Evolutionary conservation across 192 early-diverging fungal genomes (phyloP).

Genomic region (Backusella tuberculispora): DNA sequence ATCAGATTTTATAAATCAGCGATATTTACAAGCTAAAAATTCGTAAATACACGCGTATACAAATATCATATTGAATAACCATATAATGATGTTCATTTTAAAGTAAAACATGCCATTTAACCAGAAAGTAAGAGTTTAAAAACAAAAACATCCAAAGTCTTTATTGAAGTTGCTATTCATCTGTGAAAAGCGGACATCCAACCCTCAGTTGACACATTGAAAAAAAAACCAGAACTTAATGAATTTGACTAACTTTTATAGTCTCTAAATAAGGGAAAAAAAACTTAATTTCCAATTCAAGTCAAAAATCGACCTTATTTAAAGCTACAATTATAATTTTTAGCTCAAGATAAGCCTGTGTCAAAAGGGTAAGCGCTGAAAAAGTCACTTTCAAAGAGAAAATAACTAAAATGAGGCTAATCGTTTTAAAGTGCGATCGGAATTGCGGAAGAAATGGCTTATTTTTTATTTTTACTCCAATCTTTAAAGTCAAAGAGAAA

Average conservation of each 20-base stretch:
- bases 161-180: not conserved
- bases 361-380: not conserved
- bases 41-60: not conserved
- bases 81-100: not conserved
- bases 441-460: not conserved
- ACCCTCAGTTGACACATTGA: not conserved
- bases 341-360: not conserved
- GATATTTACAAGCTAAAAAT: not conserved
- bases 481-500: constrained; percentile 3
- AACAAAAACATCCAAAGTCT: not conserved
- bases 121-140: not conserved
- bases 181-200: not conserved
- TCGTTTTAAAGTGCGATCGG: constrained; percentile 1
- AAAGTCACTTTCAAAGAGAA: not conserved
- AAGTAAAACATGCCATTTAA: not conserved
- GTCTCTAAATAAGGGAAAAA: not conserved
- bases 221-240: not conserved
- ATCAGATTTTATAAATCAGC: not conserved
- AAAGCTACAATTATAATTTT: no score
- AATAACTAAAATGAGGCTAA: not conserved
- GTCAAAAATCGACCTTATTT: not conserved
- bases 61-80: not conserved
- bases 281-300: no score
- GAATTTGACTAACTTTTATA: not conserved
- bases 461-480: not conserved